phyloP scores from a whole-genome alignment of 257 asterid genomes.

The Lycium ferocissimum region DNA sequence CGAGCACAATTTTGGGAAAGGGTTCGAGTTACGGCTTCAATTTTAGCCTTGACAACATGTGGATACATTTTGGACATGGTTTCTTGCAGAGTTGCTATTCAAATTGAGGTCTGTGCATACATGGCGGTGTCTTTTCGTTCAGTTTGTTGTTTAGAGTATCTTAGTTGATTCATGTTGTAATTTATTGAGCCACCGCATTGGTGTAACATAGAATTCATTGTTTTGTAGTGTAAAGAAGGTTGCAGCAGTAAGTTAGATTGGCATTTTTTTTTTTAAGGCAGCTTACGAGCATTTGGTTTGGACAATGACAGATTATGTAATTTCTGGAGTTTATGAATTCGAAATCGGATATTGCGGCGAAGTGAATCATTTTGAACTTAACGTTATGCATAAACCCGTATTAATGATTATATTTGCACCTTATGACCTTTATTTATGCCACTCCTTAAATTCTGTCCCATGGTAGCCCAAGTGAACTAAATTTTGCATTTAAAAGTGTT shows the following conservation, averaged over 20 bases:
- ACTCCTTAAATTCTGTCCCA: neutral
- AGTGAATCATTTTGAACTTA: neutral
- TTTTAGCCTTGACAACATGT: neutral
- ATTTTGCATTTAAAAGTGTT: too few species aligned
- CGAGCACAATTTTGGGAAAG: neutral
- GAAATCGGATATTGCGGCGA: neutral
- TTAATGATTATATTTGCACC: neutral
- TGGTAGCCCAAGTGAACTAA: neutral
- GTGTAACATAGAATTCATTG: neutral
- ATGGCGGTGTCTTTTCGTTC: neutral
- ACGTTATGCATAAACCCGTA: neutral
- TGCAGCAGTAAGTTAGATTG: neutral
- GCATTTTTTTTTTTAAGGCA: neutral
- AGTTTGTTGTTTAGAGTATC: neutral
- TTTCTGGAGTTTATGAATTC: neutral
- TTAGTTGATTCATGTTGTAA: conserved; percentile 17
- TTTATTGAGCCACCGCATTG: neutral
- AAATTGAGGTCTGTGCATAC: conserved; percentile 27
- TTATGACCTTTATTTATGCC: neutral
- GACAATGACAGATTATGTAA: neutral
- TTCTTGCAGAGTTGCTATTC: neutral
- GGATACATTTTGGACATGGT: neutral
- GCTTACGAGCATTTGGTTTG: neutral
- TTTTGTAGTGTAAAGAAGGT: neutral
- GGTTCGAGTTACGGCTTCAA: neutral